These are phyloP conservation scores for Kernera saxatilis DNA, from an alignment of 345 rosid genomes.

Conservation along the genomic window DNA sequence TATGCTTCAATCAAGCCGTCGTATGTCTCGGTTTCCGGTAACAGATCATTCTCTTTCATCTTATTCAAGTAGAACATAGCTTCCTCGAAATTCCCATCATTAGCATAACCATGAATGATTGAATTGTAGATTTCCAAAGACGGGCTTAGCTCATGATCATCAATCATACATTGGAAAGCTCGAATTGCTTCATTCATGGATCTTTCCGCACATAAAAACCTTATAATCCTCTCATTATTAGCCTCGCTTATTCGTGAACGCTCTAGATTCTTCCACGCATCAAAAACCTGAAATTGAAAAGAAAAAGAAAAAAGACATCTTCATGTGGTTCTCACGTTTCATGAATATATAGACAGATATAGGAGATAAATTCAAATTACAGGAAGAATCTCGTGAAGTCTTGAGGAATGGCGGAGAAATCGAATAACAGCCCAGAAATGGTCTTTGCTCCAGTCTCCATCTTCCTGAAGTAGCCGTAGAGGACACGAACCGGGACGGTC, in stretches of 20 bases:
- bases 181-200: constrained; percentile 41
- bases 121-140: constrained; percentile 47
- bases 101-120: constrained; percentile 46
- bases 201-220: constrained; percentile 41
- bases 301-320: neutral
- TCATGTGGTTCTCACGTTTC: neutral
- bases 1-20: constrained; percentile 53
- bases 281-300: constrained; percentile 44
- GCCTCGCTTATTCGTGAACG: constrained; percentile 40
- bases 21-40: constrained; percentile 43
- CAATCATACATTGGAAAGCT: constrained; percentile 43
- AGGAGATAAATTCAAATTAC: constrained; percentile 22
- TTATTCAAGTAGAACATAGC: constrained; percentile 39
- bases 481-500: constrained; percentile 37
- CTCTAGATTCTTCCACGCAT: constrained; percentile 53
- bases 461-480: constrained; percentile 44
- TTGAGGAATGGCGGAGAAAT: constrained; percentile 46
- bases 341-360: neutral
- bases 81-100: constrained; percentile 43
- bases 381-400: constrained; percentile 45
- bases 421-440: constrained; percentile 56
- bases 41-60: constrained; percentile 41
- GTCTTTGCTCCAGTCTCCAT: constrained; percentile 62
- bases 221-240: constrained; percentile 52
- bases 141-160: constrained; percentile 31